phyloP scores from a whole-genome alignment of 345 rosid genomes.

The Punica granatum region DNA sequence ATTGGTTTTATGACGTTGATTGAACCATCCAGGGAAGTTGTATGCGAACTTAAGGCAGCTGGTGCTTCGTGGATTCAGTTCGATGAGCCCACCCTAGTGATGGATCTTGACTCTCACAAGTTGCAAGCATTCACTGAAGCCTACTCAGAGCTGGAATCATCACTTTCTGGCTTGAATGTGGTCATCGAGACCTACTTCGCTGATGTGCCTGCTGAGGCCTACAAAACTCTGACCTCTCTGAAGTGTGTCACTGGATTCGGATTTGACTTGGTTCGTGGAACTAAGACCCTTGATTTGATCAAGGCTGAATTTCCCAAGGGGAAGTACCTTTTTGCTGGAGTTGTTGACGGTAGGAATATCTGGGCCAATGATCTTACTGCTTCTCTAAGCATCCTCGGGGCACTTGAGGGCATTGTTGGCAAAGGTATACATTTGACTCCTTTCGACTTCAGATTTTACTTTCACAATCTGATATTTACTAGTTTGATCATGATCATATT shows the following conservation, averaged over 20 bases:
- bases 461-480: not conserved
- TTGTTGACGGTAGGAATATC: conserved; percentile 96
- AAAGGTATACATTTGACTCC: conserved; percentile 41
- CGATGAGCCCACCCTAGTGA: conserved; percentile 82
- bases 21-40: conserved; percentile 59
- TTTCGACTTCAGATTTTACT: not conserved
- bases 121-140: conserved; percentile 77
- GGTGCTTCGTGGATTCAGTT: conserved; percentile 96
- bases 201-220: conserved; percentile 77
- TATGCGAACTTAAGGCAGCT: conserved; percentile 85
- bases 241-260: conserved; percentile 82
- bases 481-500: not conserved
- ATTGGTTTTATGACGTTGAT: conserved; percentile 17
- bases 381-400: conserved; percentile 48
- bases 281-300: conserved; percentile 72
- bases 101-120: conserved; percentile 86
- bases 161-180: conserved; percentile 77
- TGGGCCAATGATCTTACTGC: conserved; percentile 97
- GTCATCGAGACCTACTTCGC: conserved; percentile 92
- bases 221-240: conserved; percentile 69
- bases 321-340: conserved; percentile 91
- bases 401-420: conserved; percentile 73
- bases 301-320: conserved; percentile 70
- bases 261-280: conserved; percentile 87
- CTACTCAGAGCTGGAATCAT: conserved; percentile 67